These are phyloP conservation scores for Dipodascopsis tothii DNA, from an alignment of 805 yeast genomes.

Conservation along the genomic window DNA sequence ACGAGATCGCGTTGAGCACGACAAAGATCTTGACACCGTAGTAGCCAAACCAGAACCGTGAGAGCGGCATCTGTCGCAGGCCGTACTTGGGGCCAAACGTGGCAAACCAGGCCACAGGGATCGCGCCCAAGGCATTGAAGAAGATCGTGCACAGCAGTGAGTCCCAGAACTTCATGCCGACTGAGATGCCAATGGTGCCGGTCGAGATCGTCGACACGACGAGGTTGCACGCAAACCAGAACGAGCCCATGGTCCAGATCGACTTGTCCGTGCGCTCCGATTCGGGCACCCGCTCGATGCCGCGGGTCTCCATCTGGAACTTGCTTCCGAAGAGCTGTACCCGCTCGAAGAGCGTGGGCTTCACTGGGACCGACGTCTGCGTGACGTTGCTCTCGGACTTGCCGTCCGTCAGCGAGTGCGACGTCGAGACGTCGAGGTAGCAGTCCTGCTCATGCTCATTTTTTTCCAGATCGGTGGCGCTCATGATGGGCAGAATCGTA, in stretches of 20 bases:
- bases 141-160: slow-evolving; percentile 59
- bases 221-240: slow-evolving; percentile 64
- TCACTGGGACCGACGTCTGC: too few species aligned
- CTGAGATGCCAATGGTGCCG: slow-evolving; percentile 65
- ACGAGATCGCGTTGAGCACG: slow-evolving; percentile 67
- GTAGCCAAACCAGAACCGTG: slow-evolving; percentile 73
- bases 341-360: too few species aligned
- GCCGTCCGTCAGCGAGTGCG: too few species aligned
- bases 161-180: slow-evolving; percentile 66
- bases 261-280: background rate
- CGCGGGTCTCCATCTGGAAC: slow-evolving; percentile 47
- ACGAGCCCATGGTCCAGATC: background rate
- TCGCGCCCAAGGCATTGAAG: slow-evolving; percentile 58
- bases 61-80: slow-evolving; percentile 76
- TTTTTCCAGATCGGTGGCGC: too few species aligned
- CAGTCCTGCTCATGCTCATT: too few species aligned
- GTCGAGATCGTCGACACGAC: slow-evolving; percentile 75
- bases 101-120: slow-evolving; percentile 78
- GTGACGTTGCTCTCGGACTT: too few species aligned
- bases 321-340: too few species aligned
- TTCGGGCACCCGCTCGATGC: slow-evolving; percentile 74
- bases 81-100: slow-evolving; percentile 78
- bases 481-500: too few species aligned
- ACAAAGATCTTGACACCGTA: slow-evolving; percentile 68
- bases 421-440: too few species aligned